Evolutionary conservation across 495 filamentous ascomycete species (phyloP), one percentile per base, ranked within the genome.

Genomic region (Letharia lupina): DNA sequence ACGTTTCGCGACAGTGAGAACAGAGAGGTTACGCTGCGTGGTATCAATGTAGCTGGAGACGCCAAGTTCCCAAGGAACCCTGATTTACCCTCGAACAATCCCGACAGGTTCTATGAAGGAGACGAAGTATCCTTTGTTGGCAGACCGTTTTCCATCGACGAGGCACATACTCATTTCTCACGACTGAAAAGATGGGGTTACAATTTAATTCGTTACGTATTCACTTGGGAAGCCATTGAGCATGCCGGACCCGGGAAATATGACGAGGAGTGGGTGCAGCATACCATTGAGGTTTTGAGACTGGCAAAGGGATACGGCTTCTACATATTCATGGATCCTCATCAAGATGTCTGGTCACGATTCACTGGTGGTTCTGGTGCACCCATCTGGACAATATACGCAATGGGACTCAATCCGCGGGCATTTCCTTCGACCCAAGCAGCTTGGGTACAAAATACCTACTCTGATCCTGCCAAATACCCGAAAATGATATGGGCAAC

Each of bases 401-500:
- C 94, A 3, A 91, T 88, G 59, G 94, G 94, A 11, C 77, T 98
- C 35, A 90, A 98, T 70, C 94, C 95, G 4, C 81, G 84, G 71
- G 83, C 82, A 41, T 97, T 98, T 71, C 85, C 86, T 56, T 86
- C 84, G 35, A 98, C 93, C 20, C 89, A 96, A 75, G 95, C 92
- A 4, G 91, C 95, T 31, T 81, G 96, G 54, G 93, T 98, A 35
- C 94, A 98, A 56, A 98, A 98, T 71, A 93, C 89, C 0, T 96
- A 89, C 70, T 87, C 91, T n/a, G 82, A 96, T 45, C 91, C 92
- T 23, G 86, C 85, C 7, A 82, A 86, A 4, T 98, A 94, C 72
- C 95, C 94, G 5, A 98, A 98, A 77, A 98, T 98, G 94, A 91
- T 96, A 31, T 98, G 94, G 94, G 91, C 93, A 58, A 98, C 94